Conservation (phyloP, 1,284 basidiomycete species). For the Fistulinella cinereoalba region DNA sequence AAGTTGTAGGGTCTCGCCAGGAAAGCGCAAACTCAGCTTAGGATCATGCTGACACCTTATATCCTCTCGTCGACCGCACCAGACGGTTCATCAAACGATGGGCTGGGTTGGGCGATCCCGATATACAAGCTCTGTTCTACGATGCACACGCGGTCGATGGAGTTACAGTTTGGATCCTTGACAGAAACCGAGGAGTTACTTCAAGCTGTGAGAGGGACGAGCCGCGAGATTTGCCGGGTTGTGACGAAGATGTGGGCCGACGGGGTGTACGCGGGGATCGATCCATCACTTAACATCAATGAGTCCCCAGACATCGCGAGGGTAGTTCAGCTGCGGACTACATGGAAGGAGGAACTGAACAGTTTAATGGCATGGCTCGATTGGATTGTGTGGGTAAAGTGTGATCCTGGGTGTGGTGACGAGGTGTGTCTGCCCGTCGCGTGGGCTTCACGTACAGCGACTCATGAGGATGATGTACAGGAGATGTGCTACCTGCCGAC, state of each 20-base stretch:
- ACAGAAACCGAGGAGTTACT: slow-evolving; percentile 39
- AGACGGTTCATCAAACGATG: neutral
- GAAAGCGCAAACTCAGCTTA: slow-evolving; percentile 25
- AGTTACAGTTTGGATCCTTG: slow-evolving; percentile 17
- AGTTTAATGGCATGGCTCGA: slow-evolving; percentile 39
- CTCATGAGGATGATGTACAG: no score
- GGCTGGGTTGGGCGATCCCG: slow-evolving; percentile 26
- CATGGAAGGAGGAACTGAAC: slow-evolving; percentile 18
- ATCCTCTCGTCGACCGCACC: slow-evolving; percentile 10
- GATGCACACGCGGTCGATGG: slow-evolving; percentile 36
- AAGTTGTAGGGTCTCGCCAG: slow-evolving; percentile 12
- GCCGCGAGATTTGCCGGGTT: slow-evolving; percentile 7
- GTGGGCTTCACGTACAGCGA: no score
- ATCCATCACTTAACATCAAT: slow-evolving; percentile 2
- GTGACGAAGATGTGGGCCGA: neutral
- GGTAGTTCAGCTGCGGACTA: neutral
- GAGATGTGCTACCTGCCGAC: no score
- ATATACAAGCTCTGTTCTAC: slow-evolving; percentile 32
- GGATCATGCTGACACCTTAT: slow-evolving; percentile 25
- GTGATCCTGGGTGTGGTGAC: no score
- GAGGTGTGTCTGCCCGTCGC: no score
- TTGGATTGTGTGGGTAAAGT: no score
- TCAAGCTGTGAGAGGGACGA: slow-evolving; percentile 34
- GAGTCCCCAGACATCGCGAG: neutral
- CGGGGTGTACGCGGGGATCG: no score